A percentile compares a stretch with the other conserved stretches of the same genome.
phyloP scores from a whole-genome alignment of 2,329 filamentous ascomycete genomes.

The Nothopassalora personata region DNA sequence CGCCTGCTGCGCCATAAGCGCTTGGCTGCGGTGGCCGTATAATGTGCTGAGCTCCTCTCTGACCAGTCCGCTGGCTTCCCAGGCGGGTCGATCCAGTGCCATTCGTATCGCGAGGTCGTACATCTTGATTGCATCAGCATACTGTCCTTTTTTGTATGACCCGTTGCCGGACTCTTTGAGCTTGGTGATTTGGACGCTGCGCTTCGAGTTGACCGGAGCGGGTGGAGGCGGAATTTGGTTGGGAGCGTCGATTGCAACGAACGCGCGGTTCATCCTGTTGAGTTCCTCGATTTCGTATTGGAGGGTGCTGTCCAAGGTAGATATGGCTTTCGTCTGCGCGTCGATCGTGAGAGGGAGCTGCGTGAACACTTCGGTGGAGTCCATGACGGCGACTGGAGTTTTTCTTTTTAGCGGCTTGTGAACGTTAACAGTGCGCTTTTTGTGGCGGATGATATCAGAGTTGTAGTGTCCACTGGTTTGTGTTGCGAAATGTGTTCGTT shows the following conservation, averaged over 20 bases:
- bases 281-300: conserved; percentile 57
- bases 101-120: conserved; percentile 87
- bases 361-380: conserved; percentile 15
- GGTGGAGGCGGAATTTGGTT: conserved; percentile 73
- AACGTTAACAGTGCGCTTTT: neutral
- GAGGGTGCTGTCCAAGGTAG: conserved; percentile 39
- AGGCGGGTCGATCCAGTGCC: conserved; percentile 73
- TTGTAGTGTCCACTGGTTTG: neutral
- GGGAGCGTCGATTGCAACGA: conserved; percentile 59
- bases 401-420: neutral
- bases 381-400: conserved; percentile 5
- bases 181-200: conserved; percentile 80
- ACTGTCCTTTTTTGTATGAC: conserved; percentile 71
- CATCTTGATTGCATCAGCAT: conserved; percentile 69
- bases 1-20: conserved; percentile 71
- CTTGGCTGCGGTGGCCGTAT: conserved; percentile 84
- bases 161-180: conserved; percentile 82
- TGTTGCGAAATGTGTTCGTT: neutral
- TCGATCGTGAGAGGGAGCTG: conserved; percentile 60
- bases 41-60: conserved; percentile 77
- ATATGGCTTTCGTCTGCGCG: conserved; percentile 71
- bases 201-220: conserved; percentile 87
- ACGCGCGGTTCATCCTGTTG: conserved; percentile 70
- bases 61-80: conserved; percentile 81
- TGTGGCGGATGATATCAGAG: neutral